These are phyloP conservation scores for Alternaria metachromatica DNA, from an alignment of 2,329 filamentous ascomycete genomes.

Conservation along the genomic window DNA sequence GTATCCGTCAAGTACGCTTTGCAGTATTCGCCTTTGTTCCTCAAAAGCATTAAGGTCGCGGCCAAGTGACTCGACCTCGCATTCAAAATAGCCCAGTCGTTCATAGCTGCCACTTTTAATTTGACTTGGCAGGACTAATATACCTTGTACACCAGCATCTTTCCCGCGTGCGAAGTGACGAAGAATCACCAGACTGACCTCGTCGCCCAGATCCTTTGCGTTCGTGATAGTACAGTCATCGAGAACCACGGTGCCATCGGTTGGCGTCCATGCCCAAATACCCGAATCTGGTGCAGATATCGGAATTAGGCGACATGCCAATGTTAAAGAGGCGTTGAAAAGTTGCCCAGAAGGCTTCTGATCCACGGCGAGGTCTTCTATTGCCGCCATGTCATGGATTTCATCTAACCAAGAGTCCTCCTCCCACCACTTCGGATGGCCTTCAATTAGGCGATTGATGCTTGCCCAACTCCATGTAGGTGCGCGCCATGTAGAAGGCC, in stretches of 20 bases:
- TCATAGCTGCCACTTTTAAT: background rate
- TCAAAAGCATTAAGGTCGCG: background rate
- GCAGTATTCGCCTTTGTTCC: background rate
- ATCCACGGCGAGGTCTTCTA: background rate
- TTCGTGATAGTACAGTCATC: background rate
- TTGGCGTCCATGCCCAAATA: background rate
- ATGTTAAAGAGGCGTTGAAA: background rate
- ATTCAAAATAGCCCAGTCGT: background rate
- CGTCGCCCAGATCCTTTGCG: background rate
- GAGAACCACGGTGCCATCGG: background rate
- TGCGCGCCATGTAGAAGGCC: background rate
- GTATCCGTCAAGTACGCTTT: background rate
- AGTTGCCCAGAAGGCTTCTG: background rate
- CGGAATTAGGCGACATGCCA: background rate
- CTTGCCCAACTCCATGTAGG: slow-evolving; percentile 12
- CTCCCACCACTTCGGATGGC: background rate
- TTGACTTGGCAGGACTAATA: background rate
- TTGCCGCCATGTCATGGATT: background rate
- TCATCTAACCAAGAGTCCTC: rapidly evolving
- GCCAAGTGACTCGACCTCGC: background rate
- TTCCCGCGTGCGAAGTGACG: background rate
- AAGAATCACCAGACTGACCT: background rate
- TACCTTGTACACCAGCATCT: background rate
- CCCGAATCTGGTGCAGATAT: background rate
- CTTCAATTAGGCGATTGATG: background rate